Base-by-base conservation (phyloP, 352 stramenopile genomes). In the Phytophthora pistaciae region DNA sequence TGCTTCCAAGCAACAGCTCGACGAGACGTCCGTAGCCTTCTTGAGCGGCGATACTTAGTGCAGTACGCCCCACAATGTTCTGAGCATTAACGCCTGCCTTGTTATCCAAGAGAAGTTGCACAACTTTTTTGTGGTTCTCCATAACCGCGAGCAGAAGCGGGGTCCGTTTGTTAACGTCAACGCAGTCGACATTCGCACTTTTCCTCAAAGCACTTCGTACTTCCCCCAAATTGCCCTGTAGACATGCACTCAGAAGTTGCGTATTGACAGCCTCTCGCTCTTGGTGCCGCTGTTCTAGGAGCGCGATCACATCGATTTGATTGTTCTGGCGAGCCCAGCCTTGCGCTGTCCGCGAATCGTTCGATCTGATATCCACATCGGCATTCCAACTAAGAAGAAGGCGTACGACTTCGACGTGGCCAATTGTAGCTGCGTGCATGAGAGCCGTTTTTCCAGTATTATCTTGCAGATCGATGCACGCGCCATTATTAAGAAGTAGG, bases 351-450 rank as follows among this genome's bases (percentile, higher is more conserved):
- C 21, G 25, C 11, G 50, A 56, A 38, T 38, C 25, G 9, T 36
- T 40, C 16, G 50, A 56, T n/a, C 20, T 46, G 3, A 60, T 7
- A 27, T 60, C 31, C 9, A 60, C n/a, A 31, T 60, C n/a, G 7
- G 54, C 54, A n/a, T 29, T 46, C 54, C 10, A 60, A n/a, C n/a
- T n/a, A n/a, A n/a, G 54, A 10, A 60, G 54, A 60, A 60, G 27
- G 38, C 29, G 54, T 18, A 48, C 31, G 6, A 11, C 31, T 31
- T 46, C 54, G 16, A 56, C 11, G 8, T 56, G n/a, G n/a, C n/a
- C n/a, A n/a, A n/a, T n/a, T n/a, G n/a, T n/a, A n/a, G n/a, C n/a
- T n/a, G n/a, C n/a, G n/a, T n/a, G n/a, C n/a, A 56, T 56, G 14
- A 56, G 25, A 20, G 50, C 25, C 3, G 50, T 25, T 21, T 25